Percentiles rank a stretch among this genome's conserved stretches.
phyloP scores from a whole-genome alignment of 1,284 basidiomycete genomes.

The Rhodotorula sp. region DNA sequence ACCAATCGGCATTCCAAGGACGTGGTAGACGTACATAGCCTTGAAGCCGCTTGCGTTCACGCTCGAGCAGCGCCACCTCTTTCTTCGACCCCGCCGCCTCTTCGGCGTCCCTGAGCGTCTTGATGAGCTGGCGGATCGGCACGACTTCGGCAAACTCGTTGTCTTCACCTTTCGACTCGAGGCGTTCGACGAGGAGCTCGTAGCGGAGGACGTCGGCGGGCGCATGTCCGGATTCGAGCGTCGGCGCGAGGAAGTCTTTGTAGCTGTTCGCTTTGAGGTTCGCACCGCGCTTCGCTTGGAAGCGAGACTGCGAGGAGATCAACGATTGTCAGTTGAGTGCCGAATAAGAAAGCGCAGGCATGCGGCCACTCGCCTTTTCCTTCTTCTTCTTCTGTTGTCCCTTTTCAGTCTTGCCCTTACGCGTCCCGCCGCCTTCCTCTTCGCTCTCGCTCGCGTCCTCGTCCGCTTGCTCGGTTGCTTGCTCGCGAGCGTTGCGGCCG shows the following conservation, averaged over 20 bases:
- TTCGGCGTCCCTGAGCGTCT: constrained; percentile 23
- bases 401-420: neutral
- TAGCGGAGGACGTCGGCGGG: constrained; percentile 33
- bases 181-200: constrained; percentile 32
- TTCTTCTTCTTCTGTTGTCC: neutral
- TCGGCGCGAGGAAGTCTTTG: constrained; percentile 24
- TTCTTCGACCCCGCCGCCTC: constrained; percentile 2
- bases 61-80: constrained; percentile 20
- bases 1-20: neutral
- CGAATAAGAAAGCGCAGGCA: neutral
- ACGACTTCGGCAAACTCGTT: constrained; percentile 23
- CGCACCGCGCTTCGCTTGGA: constrained; percentile 19
- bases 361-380: neutral
- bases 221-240: constrained; percentile 28
- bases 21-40: neutral
- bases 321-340: neutral
- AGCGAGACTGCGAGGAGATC: neutral
- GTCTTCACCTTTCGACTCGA: constrained; percentile 32
- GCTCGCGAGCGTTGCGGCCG: neutral
- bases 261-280: constrained; percentile 23
- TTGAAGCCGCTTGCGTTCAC: constrained; percentile 18
- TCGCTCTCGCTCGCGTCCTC: neutral
- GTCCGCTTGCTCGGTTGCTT: neutral
- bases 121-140: constrained; percentile 20
- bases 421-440: neutral